Percentiles rank a stretch among this genome's conserved stretches.
These are phyloP conservation scores for Straminergon stramineum DNA, from an alignment of 225 moss, liverwort and hornwort genomes.

Conservation along the genomic window DNA sequence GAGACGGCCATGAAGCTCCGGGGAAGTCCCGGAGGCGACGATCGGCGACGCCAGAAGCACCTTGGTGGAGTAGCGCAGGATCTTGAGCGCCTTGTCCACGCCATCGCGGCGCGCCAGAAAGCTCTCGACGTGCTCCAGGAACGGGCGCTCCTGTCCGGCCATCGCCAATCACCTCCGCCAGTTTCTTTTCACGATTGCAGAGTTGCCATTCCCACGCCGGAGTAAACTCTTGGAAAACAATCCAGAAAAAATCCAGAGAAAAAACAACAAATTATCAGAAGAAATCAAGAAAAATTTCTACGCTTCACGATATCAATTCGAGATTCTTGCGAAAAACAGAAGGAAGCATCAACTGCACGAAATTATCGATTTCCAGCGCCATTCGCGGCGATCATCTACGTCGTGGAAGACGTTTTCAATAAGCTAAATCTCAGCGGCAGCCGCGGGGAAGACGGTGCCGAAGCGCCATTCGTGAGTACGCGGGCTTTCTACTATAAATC, in stretches of 20 bases:
- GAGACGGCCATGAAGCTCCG: slow-evolving; percentile 32
- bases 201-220: neutral
- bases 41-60: slow-evolving; percentile 60
- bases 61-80: slow-evolving; percentile 79
- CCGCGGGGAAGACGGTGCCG: neutral
- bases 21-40: slow-evolving; percentile 11
- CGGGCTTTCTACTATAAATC: fast-evolving
- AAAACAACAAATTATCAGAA: neutral
- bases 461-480: neutral
- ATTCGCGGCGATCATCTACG: neutral
- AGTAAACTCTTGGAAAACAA: too few relatives aligned
- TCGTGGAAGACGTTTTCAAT: neutral
- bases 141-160: slow-evolving; percentile 24
- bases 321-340: neutral
- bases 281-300: neutral
- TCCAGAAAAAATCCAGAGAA: too few relatives aligned
- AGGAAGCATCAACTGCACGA: neutral
- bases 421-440: neutral
- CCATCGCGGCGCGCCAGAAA: slow-evolving; percentile 84
- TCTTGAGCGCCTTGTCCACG: slow-evolving; percentile 86
- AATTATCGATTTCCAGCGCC: neutral
- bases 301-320: neutral
- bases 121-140: slow-evolving; percentile 71
- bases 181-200: neutral
- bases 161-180: neutral